Evolutionary conservation across 805 yeast genomes (phyloP).

Genomic region (Peterozyma xylosa): DNA sequence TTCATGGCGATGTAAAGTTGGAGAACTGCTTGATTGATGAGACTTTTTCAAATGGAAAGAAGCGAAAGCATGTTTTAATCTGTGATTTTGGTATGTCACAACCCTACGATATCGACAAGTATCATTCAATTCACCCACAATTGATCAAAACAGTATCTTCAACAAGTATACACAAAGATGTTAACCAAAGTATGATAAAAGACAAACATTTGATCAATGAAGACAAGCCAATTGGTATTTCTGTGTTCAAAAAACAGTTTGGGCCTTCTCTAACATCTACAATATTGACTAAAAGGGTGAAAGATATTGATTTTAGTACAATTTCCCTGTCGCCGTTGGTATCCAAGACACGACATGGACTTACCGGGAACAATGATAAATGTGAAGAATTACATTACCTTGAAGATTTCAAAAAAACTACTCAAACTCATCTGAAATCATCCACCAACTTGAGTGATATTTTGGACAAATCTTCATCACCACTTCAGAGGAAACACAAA

Average conservation of each 20-base stretch:
- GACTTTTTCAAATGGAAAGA: conserved; percentile 14
- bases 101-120: conserved; percentile 8
- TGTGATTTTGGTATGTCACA: conserved; percentile 88
- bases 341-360: too few relatives aligned
- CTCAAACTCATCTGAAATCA: too few relatives aligned
- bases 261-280: conserved; percentile 21
- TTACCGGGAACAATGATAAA: not conserved
- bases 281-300: conserved; percentile 6
- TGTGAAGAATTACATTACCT: conserved; percentile 10
- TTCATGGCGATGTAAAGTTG: conserved; percentile 78
- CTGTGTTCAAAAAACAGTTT: conserved; percentile 17
- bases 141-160: not conserved
- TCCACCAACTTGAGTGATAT: too few relatives aligned
- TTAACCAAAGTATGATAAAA: conserved; percentile 9
- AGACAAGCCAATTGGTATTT: conserved; percentile 22
- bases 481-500: conserved; percentile 12
- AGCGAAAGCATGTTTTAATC: conserved; percentile 37
- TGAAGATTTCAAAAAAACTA: conserved; percentile 9
- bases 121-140: conserved; percentile 2
- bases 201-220: conserved; percentile 23
- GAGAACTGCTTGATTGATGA: conserved; percentile 69
- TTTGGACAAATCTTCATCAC: conserved; percentile 15
- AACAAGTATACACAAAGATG: conserved; percentile 1
- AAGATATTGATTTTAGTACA: not conserved
- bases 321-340: not conserved